phyloP scores from a whole-genome alignment of 2,329 filamentous ascomycete species.

The Alternaria ventricosa region DNA sequence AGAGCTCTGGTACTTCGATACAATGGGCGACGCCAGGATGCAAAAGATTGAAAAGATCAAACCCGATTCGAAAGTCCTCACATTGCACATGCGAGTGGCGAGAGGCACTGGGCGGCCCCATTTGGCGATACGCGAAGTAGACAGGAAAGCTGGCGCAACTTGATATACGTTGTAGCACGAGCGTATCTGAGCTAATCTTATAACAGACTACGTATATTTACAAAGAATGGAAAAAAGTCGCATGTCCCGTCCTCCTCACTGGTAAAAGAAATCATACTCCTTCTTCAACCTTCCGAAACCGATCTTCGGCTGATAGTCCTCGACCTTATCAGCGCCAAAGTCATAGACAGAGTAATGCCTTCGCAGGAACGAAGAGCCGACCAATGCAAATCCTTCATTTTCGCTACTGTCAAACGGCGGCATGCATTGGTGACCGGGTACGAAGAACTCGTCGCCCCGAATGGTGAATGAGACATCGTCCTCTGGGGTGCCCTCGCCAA shows the following conservation, averaged over 20 bases:
- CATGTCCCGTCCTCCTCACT: background rate
- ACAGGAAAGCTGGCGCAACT: background rate
- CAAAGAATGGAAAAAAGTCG: background rate
- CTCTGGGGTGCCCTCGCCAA: constrained; percentile 14
- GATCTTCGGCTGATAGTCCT: constrained; percentile 18
- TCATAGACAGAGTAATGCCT: constrained; percentile 21
- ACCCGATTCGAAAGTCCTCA: background rate
- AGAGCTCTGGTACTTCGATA: constrained; percentile 1
- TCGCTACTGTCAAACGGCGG: constrained; percentile 22
- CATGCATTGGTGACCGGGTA: constrained; percentile 18
- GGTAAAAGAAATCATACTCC: constrained; percentile 20
- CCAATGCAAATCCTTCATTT: constrained; percentile 5
- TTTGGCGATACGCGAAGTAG: background rate
- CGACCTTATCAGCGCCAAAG: constrained; percentile 20
- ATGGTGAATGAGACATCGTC: constrained; percentile 20
- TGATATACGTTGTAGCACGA: background rate
- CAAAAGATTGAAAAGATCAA: background rate
- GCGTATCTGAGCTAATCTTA: background rate
- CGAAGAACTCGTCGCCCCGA: constrained; percentile 12
- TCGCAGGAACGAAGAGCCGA: constrained; percentile 18
- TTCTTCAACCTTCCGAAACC: constrained; percentile 29
- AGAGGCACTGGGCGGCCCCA: constrained; percentile 2
- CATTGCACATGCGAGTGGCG: constrained; percentile 1
- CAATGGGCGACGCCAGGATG: background rate
- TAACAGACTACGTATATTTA: background rate